Percentiles rank a stretch among this genome's conserved stretches.
phyloP scores from a whole-genome alignment of 345 rosid genomes.

The Citrus medica region DNA sequence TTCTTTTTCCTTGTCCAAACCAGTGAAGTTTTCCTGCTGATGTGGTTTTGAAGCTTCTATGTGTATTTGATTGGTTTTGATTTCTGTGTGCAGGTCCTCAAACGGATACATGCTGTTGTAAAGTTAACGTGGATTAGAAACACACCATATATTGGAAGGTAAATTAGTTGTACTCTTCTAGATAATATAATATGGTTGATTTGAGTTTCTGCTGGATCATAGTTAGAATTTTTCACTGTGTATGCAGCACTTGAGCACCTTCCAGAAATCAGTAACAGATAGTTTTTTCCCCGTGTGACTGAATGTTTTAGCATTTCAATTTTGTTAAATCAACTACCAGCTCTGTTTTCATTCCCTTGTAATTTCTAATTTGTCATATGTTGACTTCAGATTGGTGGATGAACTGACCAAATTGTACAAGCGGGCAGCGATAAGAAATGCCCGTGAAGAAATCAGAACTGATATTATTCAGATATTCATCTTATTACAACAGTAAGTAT shows the following conservation, averaged over 20 bases:
- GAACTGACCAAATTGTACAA: slow-evolving; percentile 65
- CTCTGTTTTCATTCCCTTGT: background rate
- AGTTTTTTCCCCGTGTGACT: background rate
- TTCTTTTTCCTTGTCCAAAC: background rate
- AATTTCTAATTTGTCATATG: background rate
- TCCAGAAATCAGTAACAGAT: background rate
- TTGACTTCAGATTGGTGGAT: slow-evolving; percentile 62
- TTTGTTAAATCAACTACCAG: background rate
- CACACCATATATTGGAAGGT: slow-evolving; percentile 70
- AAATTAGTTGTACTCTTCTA: background rate
- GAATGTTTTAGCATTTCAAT: background rate
- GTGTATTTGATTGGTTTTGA: background rate
- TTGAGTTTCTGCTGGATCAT: background rate
- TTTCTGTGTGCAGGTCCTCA: slow-evolving; percentile 62
- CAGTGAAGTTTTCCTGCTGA: background rate
- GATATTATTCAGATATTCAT: slow-evolving; percentile 45
- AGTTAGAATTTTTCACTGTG: background rate
- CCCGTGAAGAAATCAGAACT: slow-evolving; percentile 63
- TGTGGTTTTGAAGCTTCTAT: background rate
- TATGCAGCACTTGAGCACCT: background rate
- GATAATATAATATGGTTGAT: background rate
- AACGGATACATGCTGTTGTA: slow-evolving; percentile 46
- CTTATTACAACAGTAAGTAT: slow-evolving; percentile 73
- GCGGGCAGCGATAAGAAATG: slow-evolving; percentile 60
- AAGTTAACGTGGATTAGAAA: slow-evolving; percentile 87